A percentile compares a stretch with the other conserved stretches of the same genome.
These are phyloP conservation scores for Russula olivacea DNA, from an alignment of 768 basidiomycete species.

Conservation along the genomic window DNA sequence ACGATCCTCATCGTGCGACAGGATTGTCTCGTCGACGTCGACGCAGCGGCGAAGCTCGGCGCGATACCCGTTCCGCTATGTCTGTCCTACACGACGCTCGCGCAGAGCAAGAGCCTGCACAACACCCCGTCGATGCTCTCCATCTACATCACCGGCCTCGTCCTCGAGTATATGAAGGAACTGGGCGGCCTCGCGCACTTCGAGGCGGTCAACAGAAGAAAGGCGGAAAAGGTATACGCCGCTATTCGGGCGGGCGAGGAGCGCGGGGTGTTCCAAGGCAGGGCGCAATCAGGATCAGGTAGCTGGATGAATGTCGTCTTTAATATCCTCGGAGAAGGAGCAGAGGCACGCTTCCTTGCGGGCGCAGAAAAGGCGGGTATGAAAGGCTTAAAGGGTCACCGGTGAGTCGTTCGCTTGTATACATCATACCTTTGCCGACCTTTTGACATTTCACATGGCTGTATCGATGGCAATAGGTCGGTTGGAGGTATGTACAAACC, in stretches of 20 bases:
- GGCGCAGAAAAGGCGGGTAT: constrained; percentile 77
- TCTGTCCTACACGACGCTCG: constrained; percentile 77
- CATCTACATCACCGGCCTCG: constrained; percentile 85
- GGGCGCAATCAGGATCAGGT: constrained; percentile 67
- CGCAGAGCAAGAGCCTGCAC: constrained; percentile 70
- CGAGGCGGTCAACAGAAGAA: constrained; percentile 59
- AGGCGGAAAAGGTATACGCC: constrained; percentile 72
- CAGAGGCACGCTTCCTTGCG: constrained; percentile 66
- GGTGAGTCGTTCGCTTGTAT: constrained; percentile 43
- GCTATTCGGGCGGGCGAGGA: constrained; percentile 64
- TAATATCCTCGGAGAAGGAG: constrained; percentile 64
- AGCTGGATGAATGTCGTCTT: constrained; percentile 98
- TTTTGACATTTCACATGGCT: neutral
- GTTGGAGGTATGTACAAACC: constrained; percentile 21
- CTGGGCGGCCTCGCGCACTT: constrained; percentile 64
- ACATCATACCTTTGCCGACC: neutral
- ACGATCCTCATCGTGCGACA: constrained; percentile 93
- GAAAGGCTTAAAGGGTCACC: constrained; percentile 87
- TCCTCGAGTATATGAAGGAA: constrained; percentile 62
- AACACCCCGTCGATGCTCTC: constrained; percentile 92
- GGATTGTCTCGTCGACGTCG: constrained; percentile 87
- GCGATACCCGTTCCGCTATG: constrained; percentile 70
- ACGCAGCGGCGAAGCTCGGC: constrained; percentile 68
- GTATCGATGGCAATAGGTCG: constrained; percentile 15
- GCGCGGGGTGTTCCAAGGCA: constrained; percentile 61